phyloP scores from a whole-genome alignment of 2,329 filamentous ascomycete species.

The Pyrenophora tritici-repentis region DNA sequence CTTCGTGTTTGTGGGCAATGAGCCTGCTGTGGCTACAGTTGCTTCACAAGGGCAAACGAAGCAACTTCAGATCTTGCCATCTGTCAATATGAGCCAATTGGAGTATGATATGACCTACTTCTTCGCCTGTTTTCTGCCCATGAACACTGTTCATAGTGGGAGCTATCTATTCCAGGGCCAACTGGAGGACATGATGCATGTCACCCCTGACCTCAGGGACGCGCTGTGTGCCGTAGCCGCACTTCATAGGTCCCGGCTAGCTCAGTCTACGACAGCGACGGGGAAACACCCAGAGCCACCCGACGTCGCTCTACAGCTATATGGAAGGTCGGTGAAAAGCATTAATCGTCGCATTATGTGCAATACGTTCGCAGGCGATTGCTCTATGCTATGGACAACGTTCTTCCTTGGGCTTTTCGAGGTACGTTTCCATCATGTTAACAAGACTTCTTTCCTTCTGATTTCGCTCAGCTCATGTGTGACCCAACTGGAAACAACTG shows the following conservation, averaged over 20 bases:
- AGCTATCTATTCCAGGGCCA: slow-evolving; percentile 11
- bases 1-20: slow-evolving; percentile 24
- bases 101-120: slow-evolving; percentile 27
- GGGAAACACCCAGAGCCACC: neutral
- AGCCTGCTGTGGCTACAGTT: neutral
- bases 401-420: slow-evolving; percentile 35
- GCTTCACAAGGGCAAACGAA: neutral
- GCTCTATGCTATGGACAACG: slow-evolving; percentile 32
- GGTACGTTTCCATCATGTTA: slow-evolving; percentile 9
- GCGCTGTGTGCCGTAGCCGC: slow-evolving; percentile 27
- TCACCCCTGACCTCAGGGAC: slow-evolving; percentile 22
- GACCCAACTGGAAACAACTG: slow-evolving; percentile 33
- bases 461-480: slow-evolving; percentile 29
- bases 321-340: slow-evolving; percentile 21
- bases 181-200: slow-evolving; percentile 15
- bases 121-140: slow-evolving; percentile 27
- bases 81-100: neutral
- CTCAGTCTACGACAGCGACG: neutral
- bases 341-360: slow-evolving; percentile 19
- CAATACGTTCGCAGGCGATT: slow-evolving; percentile 15
- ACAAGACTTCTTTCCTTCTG: neutral
- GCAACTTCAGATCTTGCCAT: neutral
- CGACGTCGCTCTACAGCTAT: slow-evolving; percentile 19
- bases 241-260: slow-evolving; percentile 13
- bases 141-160: slow-evolving; percentile 24